Evolutionary conservation across 2,329 filamentous ascomycete species (phyloP), one percentile per base, ranked within the genome.

Genomic region (Alternaria gaisen): DNA sequence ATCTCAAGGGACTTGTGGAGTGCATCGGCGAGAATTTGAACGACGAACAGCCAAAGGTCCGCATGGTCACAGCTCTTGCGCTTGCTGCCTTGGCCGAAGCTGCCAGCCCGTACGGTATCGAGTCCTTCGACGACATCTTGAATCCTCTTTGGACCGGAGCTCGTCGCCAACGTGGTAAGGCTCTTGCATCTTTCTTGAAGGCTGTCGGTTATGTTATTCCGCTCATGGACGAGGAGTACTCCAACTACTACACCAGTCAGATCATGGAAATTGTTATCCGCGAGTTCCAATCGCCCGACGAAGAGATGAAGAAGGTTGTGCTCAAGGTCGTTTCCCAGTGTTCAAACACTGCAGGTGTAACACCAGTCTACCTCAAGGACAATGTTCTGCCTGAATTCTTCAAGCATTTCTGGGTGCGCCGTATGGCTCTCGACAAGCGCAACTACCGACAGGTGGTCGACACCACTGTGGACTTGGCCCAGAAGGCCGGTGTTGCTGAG

Each of bases 301-400:
- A 99, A 80, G 95, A 99, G 80, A 99, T 99, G 95, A 99, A 98
- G 83, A 99, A 99, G 83, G 95, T 99, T 1, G 95, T 99, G 8
- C 83, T 99, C 60, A 98, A 98, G 81, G 95, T 99, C 28, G 89
- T 99, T 16, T 97, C 94, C 18, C 95, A 99, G 76, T 98, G 95
- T 75, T 92, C 95, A 8, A 91, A 91, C 69, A 98, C 94, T 3
- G 91, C 97, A 74, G 95, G 95, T 81, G 95, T 99, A 28, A 98
- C 95, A 34, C 91, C 94, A 36, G 91, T 90, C 40, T 99, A 98
- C 74, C 86, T 99, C 41, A 98, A 97, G 80, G 94, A 98, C 75
- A 91, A 97, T 64, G 94, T 99, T 8, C 84, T 99, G 40, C 90
- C 92, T 68, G 95, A 98, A 63, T 99, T 99, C 77, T 99, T 99